Conservation (phyloP, 2,329 filamentous ascomycete genomes). For the Penicillium psychrosexuale region DNA sequence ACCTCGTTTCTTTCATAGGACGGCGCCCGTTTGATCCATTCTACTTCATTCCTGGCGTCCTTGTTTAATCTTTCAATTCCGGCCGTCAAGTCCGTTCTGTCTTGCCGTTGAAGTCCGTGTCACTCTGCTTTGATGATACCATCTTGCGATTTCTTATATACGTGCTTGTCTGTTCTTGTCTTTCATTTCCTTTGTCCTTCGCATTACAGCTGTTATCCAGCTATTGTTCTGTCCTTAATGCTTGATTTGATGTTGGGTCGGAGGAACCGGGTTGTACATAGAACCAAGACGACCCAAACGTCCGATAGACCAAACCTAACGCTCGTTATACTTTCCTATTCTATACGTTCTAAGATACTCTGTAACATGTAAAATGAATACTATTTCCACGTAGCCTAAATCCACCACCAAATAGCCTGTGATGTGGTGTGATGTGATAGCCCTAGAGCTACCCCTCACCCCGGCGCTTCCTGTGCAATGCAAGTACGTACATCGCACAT, state of each 20-base stretch:
- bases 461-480: neutral
- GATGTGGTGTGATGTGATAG: constrained; percentile 10
- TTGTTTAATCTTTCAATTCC: constrained; percentile 19
- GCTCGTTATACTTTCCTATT: constrained; percentile 3
- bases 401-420: too few species aligned
- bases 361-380: neutral
- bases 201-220: neutral
- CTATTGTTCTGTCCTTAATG: neutral
- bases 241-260: constrained; percentile 10
- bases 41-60: constrained; percentile 25
- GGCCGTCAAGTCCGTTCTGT: constrained; percentile 8
- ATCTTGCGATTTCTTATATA: constrained; percentile 31
- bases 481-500: neutral
- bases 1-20: constrained; percentile 23
- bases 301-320: constrained; percentile 17
- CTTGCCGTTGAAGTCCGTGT: constrained; percentile 25
- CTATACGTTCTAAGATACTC: neutral
- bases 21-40: constrained; percentile 23
- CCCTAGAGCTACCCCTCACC: constrained; percentile 1
- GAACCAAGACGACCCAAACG: constrained; percentile 17
- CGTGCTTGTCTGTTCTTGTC: neutral
- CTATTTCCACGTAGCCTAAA: constrained; percentile 7
- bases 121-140: constrained; percentile 39
- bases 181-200: constrained; percentile 11
- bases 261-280: constrained; percentile 24